phyloP scores from a whole-genome alignment of 1,284 basidiomycete genomes.

The Cystobasidium pallidum region DNA sequence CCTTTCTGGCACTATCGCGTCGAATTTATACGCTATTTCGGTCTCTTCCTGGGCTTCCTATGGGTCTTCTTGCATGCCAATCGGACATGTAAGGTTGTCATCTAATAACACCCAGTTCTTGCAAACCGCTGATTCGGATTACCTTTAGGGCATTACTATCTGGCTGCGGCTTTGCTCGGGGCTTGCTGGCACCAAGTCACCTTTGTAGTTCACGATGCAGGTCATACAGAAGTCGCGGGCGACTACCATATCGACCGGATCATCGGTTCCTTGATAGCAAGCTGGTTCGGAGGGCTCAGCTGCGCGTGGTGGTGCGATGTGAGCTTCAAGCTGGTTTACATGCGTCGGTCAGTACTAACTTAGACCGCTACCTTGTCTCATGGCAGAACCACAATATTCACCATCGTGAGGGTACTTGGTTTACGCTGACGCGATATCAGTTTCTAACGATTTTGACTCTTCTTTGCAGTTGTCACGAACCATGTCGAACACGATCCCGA shows the following conservation, averaged over 20 bases:
- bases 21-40: constrained; percentile 75
- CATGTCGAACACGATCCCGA: constrained; percentile 96
- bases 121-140: too few species aligned
- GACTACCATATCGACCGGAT: constrained; percentile 80
- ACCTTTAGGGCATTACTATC: constrained; percentile 61
- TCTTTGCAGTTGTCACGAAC: constrained; percentile 80
- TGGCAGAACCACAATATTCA: constrained; percentile 92
- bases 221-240: constrained; percentile 91
- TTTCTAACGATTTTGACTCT: neutral
- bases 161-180: constrained; percentile 77
- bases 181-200: constrained; percentile 93
- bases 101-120: constrained; percentile 31
- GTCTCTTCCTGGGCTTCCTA: constrained; percentile 67
- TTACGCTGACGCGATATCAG: too few species aligned
- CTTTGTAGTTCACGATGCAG: constrained; percentile 91
- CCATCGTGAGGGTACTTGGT: constrained; percentile 63
- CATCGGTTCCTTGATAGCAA: constrained; percentile 77
- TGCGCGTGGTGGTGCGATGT: constrained; percentile 98
- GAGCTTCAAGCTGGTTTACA: too few species aligned
- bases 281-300: constrained; percentile 88
- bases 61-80: constrained; percentile 63
- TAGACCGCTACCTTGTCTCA: constrained; percentile 37
- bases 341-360: too few species aligned
- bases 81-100: constrained; percentile 46
- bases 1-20: constrained; percentile 80